Evolutionary conservation across 164 flowering plant species (phyloP), one percentile per base, ranked within the genome.

Genomic region (Stephania yunnanensis): DNA sequence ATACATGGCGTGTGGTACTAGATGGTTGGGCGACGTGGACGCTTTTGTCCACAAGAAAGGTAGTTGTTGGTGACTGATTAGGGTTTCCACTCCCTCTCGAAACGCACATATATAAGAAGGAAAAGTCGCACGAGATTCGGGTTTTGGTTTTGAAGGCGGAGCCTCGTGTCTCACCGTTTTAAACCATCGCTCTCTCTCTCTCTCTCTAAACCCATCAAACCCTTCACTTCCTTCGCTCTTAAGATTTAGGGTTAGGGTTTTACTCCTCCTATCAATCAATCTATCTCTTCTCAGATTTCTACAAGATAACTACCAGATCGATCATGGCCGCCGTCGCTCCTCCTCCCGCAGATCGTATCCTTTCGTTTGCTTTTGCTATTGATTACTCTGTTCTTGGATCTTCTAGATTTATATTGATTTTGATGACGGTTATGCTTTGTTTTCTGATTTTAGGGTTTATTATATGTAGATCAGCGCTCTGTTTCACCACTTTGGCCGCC

Each of bases 291-390:
- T 46, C 67, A 20, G 11, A n/a, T 48, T 63, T 7, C 25, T 10
- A 7, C 66, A 8, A 22, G 65, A 64, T 63, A 31, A 7, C 58
- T 29, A 45, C 75, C 76, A 72, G 77, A 68, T 48, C 48, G 58
- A 31, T 67, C 80, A 86, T 84, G 86, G 86, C 87, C 5, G 65
- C 85, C 17, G 83, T 79, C 10, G 73, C 80, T 75, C 77, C 55
- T 9, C 15, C 86, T 17, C 75, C 88, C 36, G 75, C 83, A 4
- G 88, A 87, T 67, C 85, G 90, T 85, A 84, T 84, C 86, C 85
- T 81, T 80, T 5, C 73, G 71, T 36, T 36, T 4, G 29, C 29
- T 63, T 63, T 63, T 9, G 6, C 25, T 63, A 7, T 17, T 13
- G 19, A 17, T 63, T 63, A 22, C 7, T 13, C 7, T n/a, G 5